Base-by-base conservation (phyloP, 1,139 yeast species). In the Sugiyamaella novakii region DNA sequence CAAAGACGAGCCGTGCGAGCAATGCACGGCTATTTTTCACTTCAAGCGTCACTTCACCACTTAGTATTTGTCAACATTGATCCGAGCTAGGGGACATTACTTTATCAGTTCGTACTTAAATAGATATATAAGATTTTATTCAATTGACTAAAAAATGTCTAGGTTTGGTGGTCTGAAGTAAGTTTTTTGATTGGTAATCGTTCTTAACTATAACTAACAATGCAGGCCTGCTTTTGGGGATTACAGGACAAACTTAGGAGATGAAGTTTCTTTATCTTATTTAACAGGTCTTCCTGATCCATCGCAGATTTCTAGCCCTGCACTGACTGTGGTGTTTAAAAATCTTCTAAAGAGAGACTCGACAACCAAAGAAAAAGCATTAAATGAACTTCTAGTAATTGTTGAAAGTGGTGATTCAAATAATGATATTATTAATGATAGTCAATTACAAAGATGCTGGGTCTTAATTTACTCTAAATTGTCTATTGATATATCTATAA, bases 331-430 rank as follows among this genome's bases (percentile, higher is more conserved):
- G 15, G 72, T 83, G 10, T 85, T 89, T 72, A 89, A 87, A 63
- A 80, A 85, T 12, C 67, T 91, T 39, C 63, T 83, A 62, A 91
- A 89, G 65, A 80, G 86, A 61, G 96, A 89, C 60, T 77, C 85
- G 11, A 83, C 81, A 18, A 92, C 98, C 0, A 86, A 83, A 62
- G 96, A 88, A 59, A 86, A 84, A 61, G 89, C 95, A 0, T 69
- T 88, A 29, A 66, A 59, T 8, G 95, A 87, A 33, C 68, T 91
- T 28, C 21, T 77, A 3, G 58, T 56, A 2, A 63, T 51, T 6
- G 37, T 62, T 7, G 43, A 46, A 27, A 42, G 21, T 14, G 47
- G 21, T 2, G 31, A 31, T 2, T 28, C 31, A 7, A 15, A 21
- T 8, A 11, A 11, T 15, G 35, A 24, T 24, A 29, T 33, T 18